Evolutionary conservation across 805 yeast genomes (phyloP).

Genomic region (Zygoascus flipseniorum): DNA sequence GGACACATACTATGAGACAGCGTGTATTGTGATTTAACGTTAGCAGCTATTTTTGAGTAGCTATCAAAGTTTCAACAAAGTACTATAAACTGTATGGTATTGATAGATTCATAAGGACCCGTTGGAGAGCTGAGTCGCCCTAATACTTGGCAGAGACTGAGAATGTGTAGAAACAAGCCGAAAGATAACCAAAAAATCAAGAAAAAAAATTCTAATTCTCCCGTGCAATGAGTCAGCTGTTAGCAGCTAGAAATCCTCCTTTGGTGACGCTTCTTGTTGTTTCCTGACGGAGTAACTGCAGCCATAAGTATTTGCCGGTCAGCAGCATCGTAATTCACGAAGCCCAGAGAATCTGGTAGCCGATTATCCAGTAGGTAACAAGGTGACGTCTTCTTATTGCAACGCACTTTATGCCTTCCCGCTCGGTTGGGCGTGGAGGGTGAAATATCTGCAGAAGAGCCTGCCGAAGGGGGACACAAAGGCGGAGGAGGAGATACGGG

Average conservation of each 20-base stretch:
- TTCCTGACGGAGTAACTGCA: slow-evolving; percentile 17
- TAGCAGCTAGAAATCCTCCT: not conserved
- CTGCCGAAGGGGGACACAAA: not conserved
- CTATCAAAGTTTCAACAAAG: too few species aligned
- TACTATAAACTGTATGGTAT: too few species aligned
- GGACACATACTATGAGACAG: too few species aligned
- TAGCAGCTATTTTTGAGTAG: too few species aligned
- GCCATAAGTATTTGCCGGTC: slow-evolving; percentile 15
- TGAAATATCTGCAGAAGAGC: not conserved
- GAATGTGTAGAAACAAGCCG: too few species aligned
- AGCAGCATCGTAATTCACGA: slow-evolving; percentile 12
- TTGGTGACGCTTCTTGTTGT: not conserved
- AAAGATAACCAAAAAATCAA: too few species aligned
- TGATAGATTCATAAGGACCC: too few species aligned
- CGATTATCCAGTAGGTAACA: not conserved
- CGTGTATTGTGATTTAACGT: too few species aligned
- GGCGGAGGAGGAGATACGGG: not conserved
- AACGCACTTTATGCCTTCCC: not conserved
- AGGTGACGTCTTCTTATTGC: not conserved
- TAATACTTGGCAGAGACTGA: too few species aligned
- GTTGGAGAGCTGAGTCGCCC: too few species aligned
- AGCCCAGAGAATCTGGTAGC: slow-evolving; percentile 11
- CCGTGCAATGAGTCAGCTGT: not conserved
- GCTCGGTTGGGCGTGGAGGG: not conserved
- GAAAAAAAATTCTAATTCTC: too few species aligned